These are phyloP conservation scores for Vaccinium myrtillus DNA, from an alignment of 148 eudicot species.

Conservation along the genomic window DNA sequence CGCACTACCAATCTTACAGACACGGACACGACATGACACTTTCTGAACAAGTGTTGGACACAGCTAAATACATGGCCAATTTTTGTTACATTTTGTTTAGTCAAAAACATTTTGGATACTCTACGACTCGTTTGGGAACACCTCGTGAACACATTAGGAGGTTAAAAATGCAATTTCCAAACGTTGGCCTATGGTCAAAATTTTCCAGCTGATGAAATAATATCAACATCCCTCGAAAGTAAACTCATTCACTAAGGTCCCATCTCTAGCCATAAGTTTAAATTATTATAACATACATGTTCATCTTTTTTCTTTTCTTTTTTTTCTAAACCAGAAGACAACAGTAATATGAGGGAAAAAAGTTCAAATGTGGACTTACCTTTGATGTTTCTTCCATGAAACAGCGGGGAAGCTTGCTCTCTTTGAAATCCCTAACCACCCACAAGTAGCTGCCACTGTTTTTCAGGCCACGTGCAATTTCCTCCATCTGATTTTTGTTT, in stretches of 20 bases:
- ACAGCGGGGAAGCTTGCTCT: slow-evolving; percentile 32
- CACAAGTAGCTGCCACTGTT: slow-evolving; percentile 32
- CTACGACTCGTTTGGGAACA: background rate
- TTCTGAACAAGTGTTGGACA: background rate
- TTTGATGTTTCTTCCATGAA: slow-evolving; percentile 21
- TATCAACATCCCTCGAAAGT: background rate
- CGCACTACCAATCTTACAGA: background rate
- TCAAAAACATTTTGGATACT: background rate
- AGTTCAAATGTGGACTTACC: background rate
- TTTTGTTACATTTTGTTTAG: background rate
- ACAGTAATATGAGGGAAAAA: background rate
- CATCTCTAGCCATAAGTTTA: background rate
- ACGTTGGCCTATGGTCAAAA: background rate
- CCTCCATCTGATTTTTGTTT: slow-evolving; percentile 38
- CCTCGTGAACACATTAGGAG: background rate
- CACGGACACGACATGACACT: background rate
- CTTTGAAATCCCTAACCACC: slow-evolving; percentile 53
- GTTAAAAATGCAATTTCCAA: background rate
- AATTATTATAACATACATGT: background rate
- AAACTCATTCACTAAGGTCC: background rate
- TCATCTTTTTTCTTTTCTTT: background rate
- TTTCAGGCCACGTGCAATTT: slow-evolving; percentile 40
- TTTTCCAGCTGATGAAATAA: background rate
- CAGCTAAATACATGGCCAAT: background rate
- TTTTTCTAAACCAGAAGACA: background rate